Conservation (phyloP, 2,329 filamentous ascomycete species). For the Anthostomella pinea region DNA sequence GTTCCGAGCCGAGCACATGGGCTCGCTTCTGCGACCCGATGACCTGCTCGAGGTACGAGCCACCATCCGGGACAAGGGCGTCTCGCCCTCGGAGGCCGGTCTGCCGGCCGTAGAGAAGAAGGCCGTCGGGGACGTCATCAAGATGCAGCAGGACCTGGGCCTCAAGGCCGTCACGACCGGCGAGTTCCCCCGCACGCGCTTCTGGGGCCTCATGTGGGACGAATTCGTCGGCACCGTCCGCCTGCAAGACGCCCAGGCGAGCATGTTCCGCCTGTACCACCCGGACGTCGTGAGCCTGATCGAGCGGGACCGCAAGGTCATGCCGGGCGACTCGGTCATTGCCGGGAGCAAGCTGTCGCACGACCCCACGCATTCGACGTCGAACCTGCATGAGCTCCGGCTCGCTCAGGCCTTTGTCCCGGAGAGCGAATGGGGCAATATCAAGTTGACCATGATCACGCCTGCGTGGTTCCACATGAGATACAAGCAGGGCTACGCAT, state of each 20-base stretch:
- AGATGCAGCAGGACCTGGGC: slow-evolving; percentile 64
- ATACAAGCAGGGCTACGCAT: slow-evolving; percentile 56
- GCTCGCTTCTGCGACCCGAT: slow-evolving; percentile 69
- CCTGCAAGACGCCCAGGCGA: slow-evolving; percentile 49
- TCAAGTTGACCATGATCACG: slow-evolving; percentile 55
- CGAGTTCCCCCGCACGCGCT: slow-evolving; percentile 59
- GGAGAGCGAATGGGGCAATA: slow-evolving; percentile 46
- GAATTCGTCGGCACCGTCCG: slow-evolving; percentile 49
- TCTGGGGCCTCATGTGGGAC: slow-evolving; percentile 54
- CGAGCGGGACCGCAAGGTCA: slow-evolving; percentile 51
- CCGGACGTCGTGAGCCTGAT: slow-evolving; percentile 54
- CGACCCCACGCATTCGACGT: slow-evolving; percentile 38
- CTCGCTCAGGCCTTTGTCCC: slow-evolving; percentile 46
- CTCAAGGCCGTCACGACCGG: slow-evolving; percentile 67
- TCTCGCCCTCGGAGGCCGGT: slow-evolving; percentile 49
- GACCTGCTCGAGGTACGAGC: slow-evolving; percentile 61
- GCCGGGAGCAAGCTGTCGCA: slow-evolving; percentile 47
- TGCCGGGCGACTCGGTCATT: slow-evolving; percentile 56
- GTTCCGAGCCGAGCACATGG: slow-evolving; percentile 74
- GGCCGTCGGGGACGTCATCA: slow-evolving; percentile 64
- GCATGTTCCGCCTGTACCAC: slow-evolving; percentile 53
- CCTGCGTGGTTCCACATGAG: slow-evolving; percentile 55
- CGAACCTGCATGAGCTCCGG: slow-evolving; percentile 49
- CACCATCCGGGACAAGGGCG: slow-evolving; percentile 54
- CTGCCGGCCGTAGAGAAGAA: slow-evolving; percentile 62